Percentiles rank a stretch among this genome's conserved stretches.
Evolutionary conservation across 2,329 filamentous ascomycete species (phyloP).

Genomic region (Didymella segeticola): DNA sequence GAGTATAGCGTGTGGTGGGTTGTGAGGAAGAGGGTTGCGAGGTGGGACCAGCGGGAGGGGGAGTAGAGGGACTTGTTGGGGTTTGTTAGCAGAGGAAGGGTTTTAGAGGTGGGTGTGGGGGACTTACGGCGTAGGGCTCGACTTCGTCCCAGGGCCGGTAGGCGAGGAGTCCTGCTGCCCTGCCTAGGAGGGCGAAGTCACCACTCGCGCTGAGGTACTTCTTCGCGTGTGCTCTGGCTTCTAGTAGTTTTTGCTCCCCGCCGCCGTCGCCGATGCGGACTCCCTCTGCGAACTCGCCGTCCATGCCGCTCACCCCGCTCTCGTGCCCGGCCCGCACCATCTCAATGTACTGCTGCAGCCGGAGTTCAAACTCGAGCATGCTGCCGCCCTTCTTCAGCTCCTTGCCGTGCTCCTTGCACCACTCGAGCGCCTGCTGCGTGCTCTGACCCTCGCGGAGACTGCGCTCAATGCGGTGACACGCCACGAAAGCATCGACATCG

Average conservation of each 20-base stretch:
- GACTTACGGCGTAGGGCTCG: conserved; percentile 65
- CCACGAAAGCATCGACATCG: conserved; percentile 85
- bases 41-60: conserved; percentile 72
- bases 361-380: conserved; percentile 89
- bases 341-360: conserved; percentile 94
- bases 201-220: conserved; percentile 78
- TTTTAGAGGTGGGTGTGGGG: neutral
- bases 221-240: conserved; percentile 82
- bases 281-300: conserved; percentile 64
- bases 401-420: conserved; percentile 94
- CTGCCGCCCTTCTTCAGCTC: conserved; percentile 88
- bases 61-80: conserved; percentile 72
- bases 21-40: conserved; percentile 80
- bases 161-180: conserved; percentile 81
- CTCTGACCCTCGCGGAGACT: conserved; percentile 70
- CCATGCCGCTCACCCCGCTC: conserved; percentile 33
- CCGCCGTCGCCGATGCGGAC: conserved; percentile 59
- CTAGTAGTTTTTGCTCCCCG: conserved; percentile 65
- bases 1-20: conserved; percentile 88
- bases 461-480: conserved; percentile 78
- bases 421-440: conserved; percentile 80
- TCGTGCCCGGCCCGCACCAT: conserved; percentile 69
- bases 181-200: conserved; percentile 71
- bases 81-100: neutral
- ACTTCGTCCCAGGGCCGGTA: conserved; percentile 68